phyloP scores from a whole-genome alignment of 2,329 filamentous ascomycete genomes.

The Diaporthe ilicicola region DNA sequence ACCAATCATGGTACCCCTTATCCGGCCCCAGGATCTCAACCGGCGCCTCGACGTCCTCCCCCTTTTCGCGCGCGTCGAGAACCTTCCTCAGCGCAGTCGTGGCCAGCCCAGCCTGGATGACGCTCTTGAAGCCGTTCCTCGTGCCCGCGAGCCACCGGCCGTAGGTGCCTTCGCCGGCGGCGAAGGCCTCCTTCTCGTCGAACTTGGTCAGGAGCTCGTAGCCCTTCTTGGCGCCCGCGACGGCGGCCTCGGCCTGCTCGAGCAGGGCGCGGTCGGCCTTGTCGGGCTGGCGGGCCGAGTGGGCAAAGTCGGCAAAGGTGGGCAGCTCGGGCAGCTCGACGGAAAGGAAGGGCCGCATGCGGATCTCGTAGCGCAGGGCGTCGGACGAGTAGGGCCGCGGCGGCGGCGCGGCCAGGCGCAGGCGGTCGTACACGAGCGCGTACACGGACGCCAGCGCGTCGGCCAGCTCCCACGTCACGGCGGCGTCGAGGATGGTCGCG shows the following conservation, averaged over 20 bases:
- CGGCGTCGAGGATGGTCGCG: conserved; percentile 69
- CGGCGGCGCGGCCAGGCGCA: conserved; percentile 60
- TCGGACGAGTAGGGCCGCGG: conserved; percentile 72
- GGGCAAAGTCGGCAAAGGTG: conserved; percentile 66
- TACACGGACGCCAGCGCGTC: conserved; percentile 70
- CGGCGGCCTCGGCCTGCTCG: conserved; percentile 54
- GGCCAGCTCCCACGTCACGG: conserved; percentile 66
- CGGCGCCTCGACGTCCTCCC: conserved; percentile 49
- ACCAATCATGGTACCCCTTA: conserved; percentile 70
- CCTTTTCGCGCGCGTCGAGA: conserved; percentile 47
- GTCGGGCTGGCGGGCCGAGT: conserved; percentile 51
- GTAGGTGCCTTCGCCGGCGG: conserved; percentile 57
- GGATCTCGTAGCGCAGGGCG: conserved; percentile 77
- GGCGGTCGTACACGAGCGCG: conserved; percentile 65
- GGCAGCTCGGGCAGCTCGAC: conserved; percentile 75
- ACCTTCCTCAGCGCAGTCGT: conserved; percentile 68
- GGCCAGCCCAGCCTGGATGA: conserved; percentile 74
- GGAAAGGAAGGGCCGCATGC: conserved; percentile 83
- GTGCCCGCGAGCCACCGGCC: conserved; percentile 68
- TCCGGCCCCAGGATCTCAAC: conserved; percentile 62
- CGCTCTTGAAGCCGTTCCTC: conserved; percentile 72
- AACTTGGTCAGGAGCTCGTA: conserved; percentile 66
- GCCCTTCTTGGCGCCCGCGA: conserved; percentile 59
- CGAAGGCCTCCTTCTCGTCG: conserved; percentile 60
- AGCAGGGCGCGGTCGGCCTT: conserved; percentile 51